Conservation (phyloP, 306 rosid species). For the Benincasa hispida region DNA sequence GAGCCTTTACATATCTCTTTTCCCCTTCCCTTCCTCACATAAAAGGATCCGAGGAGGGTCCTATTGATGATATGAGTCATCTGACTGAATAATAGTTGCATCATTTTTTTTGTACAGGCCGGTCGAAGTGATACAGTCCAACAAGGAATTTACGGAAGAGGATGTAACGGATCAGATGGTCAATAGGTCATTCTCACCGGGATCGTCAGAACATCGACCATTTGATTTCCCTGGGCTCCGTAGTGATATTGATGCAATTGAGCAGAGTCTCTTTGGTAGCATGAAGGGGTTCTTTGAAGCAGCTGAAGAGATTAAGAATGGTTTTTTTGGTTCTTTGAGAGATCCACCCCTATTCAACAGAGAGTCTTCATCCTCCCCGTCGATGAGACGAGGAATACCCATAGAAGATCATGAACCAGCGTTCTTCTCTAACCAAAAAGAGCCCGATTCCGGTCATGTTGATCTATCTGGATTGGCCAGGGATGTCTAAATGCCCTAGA, state of each 20-base stretch:
- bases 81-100: not conserved
- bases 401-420: conserved; percentile 26
- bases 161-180: conserved; percentile 55
- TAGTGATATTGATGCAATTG: conserved; percentile 53
- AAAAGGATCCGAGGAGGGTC: not conserved
- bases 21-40: not conserved
- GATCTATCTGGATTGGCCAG: conserved; percentile 51
- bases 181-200: conserved; percentile 36
- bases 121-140: conserved; percentile 62
- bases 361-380: conserved; percentile 34
- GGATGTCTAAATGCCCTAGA: conserved; percentile 36
- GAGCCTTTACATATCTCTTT: not conserved
- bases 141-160: conserved; percentile 69
- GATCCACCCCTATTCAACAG: conserved; percentile 31
- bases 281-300: conserved; percentile 47
- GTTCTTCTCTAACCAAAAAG: conserved; percentile 24
- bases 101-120: conserved; percentile 39
- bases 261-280: conserved; percentile 37
- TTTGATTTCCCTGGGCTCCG: conserved; percentile 64
- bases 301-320: conserved; percentile 63
- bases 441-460: conserved; percentile 19
- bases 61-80: not conserved
- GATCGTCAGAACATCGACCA: conserved; percentile 28
- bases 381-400: conserved; percentile 40
- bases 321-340: conserved; percentile 32